phyloP scores from a whole-genome alignment of 2,329 filamentous ascomycete species.

The Arthrocladium fulminans region DNA sequence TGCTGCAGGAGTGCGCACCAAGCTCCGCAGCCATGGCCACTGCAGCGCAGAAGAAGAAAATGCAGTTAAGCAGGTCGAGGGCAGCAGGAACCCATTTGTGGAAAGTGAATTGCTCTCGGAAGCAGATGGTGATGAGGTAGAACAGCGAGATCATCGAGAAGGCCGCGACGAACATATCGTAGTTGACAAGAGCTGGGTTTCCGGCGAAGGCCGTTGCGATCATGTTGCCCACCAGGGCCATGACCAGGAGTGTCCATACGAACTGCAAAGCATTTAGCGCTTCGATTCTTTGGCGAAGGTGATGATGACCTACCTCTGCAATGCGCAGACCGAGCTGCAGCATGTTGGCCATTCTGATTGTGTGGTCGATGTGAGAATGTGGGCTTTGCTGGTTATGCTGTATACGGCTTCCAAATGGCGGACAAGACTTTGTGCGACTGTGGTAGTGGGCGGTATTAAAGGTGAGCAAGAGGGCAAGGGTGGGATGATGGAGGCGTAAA shows the following conservation, averaged over 20 bases:
- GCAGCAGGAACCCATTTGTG: slow-evolving; percentile 37
- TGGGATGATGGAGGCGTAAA: not conserved
- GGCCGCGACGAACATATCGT: slow-evolving; percentile 40
- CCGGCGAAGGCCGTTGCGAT: slow-evolving; percentile 45
- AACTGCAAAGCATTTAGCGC: slow-evolving; percentile 36
- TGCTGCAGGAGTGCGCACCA: slow-evolving; percentile 37
- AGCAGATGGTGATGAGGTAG: slow-evolving; percentile 38
- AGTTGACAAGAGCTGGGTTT: slow-evolving; percentile 51
- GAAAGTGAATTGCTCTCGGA: slow-evolving; percentile 32
- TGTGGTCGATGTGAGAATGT: slow-evolving; percentile 7
- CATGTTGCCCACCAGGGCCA: slow-evolving; percentile 56
- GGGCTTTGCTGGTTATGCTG: not conserved
- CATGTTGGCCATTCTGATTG: slow-evolving; percentile 34
- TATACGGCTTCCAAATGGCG: not conserved
- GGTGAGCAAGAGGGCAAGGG: not conserved
- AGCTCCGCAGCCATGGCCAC: slow-evolving; percentile 42
- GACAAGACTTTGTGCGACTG: not conserved
- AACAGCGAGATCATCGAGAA: slow-evolving; percentile 42
- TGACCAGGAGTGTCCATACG: slow-evolving; percentile 51
- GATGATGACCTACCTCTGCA: slow-evolving; percentile 30
- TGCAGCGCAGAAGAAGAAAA: slow-evolving; percentile 42
- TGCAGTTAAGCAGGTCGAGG: slow-evolving; percentile 38
- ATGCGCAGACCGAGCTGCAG: slow-evolving; percentile 34
- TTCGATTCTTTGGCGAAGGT: not conserved
- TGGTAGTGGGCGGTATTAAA: not conserved